Evolutionary conservation across 73 alveolate species (phyloP).

Genomic region (Paramecium primaurelia): DNA sequence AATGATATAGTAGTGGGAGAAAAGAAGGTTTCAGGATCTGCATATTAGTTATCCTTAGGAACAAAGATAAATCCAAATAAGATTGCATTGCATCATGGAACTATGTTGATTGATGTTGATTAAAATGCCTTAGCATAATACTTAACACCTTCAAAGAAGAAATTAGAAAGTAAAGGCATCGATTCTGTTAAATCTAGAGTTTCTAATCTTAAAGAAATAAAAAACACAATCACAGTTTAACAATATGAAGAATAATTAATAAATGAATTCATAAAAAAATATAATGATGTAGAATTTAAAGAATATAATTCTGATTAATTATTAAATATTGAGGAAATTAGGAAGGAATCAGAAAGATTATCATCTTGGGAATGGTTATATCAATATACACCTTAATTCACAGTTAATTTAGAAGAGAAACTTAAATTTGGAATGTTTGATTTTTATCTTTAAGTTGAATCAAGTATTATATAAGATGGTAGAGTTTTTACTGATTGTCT

Average conservation of each 20-base stretch:
- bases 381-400: conserved; percentile 84
- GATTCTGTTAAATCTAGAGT: conserved; percentile 86
- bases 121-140: conserved; percentile 68
- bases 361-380: conserved; percentile 85
- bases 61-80: conserved; percentile 68
- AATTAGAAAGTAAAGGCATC: conserved; percentile 85
- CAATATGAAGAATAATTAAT: conserved; percentile 56
- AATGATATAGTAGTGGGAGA: conserved; percentile 85
- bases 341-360: conserved; percentile 66
- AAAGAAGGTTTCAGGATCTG: conserved; percentile 80
- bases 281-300: conserved; percentile 19
- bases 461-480: conserved; percentile 50
- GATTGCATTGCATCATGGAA: conserved; percentile 89
- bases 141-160: conserved; percentile 80
- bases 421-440: conserved; percentile 86
- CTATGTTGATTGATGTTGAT: conserved; percentile 82
- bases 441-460: conserved; percentile 69
- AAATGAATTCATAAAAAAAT: conserved; percentile 44
- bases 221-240: conserved; percentile 64
- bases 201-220: conserved; percentile 64
- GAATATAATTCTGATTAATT: conserved; percentile 54
- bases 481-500: conserved; percentile 64
- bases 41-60: conserved; percentile 75
- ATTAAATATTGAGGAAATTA: conserved; percentile 61
- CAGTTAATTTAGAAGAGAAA: conserved; percentile 73